These are phyloP conservation scores for Coemansia sp. DNA, from an alignment of 371 early-diverging fungal species.

Conservation along the genomic window DNA sequence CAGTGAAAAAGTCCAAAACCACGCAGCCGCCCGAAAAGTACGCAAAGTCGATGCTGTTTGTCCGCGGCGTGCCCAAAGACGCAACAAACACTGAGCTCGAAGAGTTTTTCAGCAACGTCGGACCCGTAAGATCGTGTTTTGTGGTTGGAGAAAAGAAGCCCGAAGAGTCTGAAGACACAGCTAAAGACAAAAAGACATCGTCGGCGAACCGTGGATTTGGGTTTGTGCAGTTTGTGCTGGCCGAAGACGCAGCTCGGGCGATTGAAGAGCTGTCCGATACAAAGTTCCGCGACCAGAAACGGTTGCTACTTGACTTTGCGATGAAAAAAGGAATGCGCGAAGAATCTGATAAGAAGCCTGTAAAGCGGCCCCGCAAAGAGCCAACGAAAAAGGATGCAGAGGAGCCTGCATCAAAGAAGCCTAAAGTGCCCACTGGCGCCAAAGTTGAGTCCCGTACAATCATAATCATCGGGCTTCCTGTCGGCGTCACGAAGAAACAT, in stretches of 20 bases:
- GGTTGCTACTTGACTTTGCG: conserved; percentile 77
- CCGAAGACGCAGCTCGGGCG: conserved; percentile 86
- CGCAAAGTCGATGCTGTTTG: conserved; percentile 76
- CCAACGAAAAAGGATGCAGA: conserved; percentile 16
- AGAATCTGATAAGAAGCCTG: conserved; percentile 14
- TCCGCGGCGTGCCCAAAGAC: conserved; percentile 77
- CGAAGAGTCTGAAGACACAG: conserved; percentile 4
- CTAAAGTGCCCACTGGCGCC: conserved; percentile 11
- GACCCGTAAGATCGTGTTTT: conserved; percentile 88
- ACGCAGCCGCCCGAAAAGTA: conserved; percentile 39
- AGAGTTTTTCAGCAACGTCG: conserved; percentile 83
- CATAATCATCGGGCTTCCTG: conserved; percentile 37
- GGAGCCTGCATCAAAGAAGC: conserved; percentile 48
- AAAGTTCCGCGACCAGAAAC: conserved; percentile 67
- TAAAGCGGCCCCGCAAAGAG: conserved; percentile 40
- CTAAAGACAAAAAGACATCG: conserved; percentile 14
- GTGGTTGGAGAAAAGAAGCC: conserved; percentile 62
- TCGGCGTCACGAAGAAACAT: conserved; percentile 63
- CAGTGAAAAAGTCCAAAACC: background rate
- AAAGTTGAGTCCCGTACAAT: conserved; percentile 27
- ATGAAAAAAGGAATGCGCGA: conserved; percentile 55
- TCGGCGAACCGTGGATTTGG: conserved; percentile 79
- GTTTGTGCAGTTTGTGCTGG: conserved; percentile 85
- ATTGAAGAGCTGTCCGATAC: conserved; percentile 65
- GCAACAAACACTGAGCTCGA: conserved; percentile 81